phyloP scores from a whole-genome alignment of 2,329 filamentous ascomycete species.

The Hypoxylon sp. region DNA sequence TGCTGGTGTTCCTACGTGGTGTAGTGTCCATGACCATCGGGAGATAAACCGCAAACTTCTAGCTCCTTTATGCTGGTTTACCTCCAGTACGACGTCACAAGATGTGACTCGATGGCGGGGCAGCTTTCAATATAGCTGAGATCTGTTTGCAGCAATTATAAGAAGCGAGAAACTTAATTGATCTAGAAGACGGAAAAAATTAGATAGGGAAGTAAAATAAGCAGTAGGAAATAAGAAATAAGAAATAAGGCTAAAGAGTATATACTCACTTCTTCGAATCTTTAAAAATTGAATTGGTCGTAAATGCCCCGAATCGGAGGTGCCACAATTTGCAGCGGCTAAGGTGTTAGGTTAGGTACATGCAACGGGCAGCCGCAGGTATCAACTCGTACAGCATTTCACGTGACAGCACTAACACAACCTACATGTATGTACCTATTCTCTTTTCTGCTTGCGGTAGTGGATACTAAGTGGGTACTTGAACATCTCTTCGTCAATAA shows the following conservation, averaged over 20 bases:
- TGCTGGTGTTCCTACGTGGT: constrained; percentile 52
- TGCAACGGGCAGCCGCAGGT: constrained; percentile 2
- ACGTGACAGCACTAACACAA: constrained; percentile 12
- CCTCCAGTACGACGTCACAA: constrained; percentile 28
- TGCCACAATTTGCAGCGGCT: constrained; percentile 24
- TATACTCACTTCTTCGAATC: constrained; percentile 1
- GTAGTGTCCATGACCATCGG: constrained; percentile 42
- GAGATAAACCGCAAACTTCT: constrained; percentile 17
- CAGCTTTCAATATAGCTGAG: constrained; percentile 26
- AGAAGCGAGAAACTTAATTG: constrained; percentile 4
- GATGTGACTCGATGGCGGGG: constrained; percentile 36
- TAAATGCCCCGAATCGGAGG: constrained; percentile 42
- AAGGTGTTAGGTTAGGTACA: constrained; percentile 3
- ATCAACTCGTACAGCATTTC: not conserved
- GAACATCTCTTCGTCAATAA: not conserved
- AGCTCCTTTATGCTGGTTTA: constrained; percentile 2
- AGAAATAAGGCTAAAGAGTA: constrained; percentile 5
- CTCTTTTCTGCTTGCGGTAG: not conserved
- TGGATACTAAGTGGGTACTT: constrained; percentile 1
- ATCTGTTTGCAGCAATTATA: constrained; percentile 7
- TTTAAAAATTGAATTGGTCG: constrained; percentile 31
- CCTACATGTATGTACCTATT: no score
- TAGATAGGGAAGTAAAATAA: not conserved
- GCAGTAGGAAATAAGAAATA: not conserved
- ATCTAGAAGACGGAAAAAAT: not conserved